A percentile compares a stretch with the other conserved stretches of the same genome.
These are phyloP conservation scores for Serpula lacrymans DNA, from an alignment of 768 basidiomycete species.

Conservation along the genomic window DNA sequence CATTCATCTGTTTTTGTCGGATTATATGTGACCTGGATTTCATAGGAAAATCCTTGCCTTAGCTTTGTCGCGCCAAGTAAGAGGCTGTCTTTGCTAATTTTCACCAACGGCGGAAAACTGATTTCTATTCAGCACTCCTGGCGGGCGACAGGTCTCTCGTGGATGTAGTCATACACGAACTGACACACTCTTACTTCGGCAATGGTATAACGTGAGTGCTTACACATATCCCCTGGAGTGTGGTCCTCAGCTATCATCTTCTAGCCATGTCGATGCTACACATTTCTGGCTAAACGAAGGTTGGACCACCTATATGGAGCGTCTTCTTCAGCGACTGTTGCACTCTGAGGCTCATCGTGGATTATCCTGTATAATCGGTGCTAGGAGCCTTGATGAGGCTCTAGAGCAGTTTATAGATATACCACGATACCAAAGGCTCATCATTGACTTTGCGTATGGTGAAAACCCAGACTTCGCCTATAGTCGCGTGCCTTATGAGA, in stretches of 20 bases:
- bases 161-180: conserved; percentile 53
- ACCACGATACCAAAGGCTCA: conserved; percentile 50
- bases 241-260: neutral
- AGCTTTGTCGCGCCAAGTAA: conserved; percentile 52
- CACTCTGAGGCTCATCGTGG: conserved; percentile 47
- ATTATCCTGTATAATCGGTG: conserved; percentile 48
- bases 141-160: conserved; percentile 55
- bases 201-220: conserved; percentile 44
- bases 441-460: conserved; percentile 45
- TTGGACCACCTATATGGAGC: conserved; percentile 61
- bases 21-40: conserved; percentile 1
- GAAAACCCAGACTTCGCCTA: conserved; percentile 49
- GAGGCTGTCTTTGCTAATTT: conserved; percentile 3
- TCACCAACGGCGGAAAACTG: neutral
- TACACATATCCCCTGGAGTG: too few relatives aligned
- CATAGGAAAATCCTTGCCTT: conserved; percentile 52
- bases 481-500: conserved; percentile 49
- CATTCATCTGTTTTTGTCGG: neutral
- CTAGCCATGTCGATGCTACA: conserved; percentile 36
- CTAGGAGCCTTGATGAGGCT: conserved; percentile 43
- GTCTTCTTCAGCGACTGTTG: conserved; percentile 43
- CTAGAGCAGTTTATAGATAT: conserved; percentile 38
- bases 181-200: conserved; percentile 54
- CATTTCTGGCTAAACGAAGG: conserved; percentile 54
- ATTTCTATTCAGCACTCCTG: conserved; percentile 38